A percentile compares a stretch with the other conserved stretches of the same genome.
These are phyloP conservation scores for Trypanosoma caninum DNA, from an alignment of 208 protist genomes.

Conservation along the genomic window DNA sequence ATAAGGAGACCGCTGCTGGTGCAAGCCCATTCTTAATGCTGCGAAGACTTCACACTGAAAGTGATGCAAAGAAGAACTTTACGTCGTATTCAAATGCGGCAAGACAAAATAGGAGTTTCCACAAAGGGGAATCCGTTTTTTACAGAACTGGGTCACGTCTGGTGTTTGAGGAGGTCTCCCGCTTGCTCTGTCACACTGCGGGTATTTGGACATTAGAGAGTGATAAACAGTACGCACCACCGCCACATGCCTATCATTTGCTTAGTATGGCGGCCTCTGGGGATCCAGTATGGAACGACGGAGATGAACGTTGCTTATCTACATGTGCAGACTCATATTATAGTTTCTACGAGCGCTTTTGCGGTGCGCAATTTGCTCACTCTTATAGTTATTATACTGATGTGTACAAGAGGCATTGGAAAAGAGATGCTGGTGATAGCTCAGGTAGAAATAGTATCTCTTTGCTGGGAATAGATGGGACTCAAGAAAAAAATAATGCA, in stretches of 20 bases:
- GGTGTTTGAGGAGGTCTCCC: slow-evolving; percentile 47
- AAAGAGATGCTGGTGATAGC: no score
- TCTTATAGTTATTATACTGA: slow-evolving; percentile 23
- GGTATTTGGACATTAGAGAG: slow-evolving; percentile 24
- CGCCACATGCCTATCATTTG: slow-evolving; percentile 42
- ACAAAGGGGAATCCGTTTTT: slow-evolving; percentile 16
- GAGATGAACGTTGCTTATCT: slow-evolving; percentile 14
- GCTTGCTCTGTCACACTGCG: slow-evolving; percentile 34
- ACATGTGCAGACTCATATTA: slow-evolving; percentile 8
- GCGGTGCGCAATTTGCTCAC: no score
- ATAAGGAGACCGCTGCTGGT: not conserved
- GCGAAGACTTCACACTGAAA: not conserved
- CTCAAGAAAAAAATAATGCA: not conserved
- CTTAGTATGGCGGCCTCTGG: slow-evolving; percentile 57
- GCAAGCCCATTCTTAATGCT: slow-evolving; percentile 16
- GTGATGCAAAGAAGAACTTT: not conserved
- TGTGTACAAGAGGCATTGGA: not conserved
- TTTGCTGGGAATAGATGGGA: not conserved
- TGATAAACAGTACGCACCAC: slow-evolving; percentile 36
- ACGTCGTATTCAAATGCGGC: not conserved
- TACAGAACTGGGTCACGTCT: slow-evolving; percentile 56
- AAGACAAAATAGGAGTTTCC: not conserved
- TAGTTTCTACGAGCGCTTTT: no score
- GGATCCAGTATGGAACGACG: slow-evolving; percentile 39
- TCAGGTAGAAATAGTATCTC: not conserved